Conservation (phyloP, 2,329 filamentous ascomycete species). For the Paraphoma chrysanthemicola region DNA sequence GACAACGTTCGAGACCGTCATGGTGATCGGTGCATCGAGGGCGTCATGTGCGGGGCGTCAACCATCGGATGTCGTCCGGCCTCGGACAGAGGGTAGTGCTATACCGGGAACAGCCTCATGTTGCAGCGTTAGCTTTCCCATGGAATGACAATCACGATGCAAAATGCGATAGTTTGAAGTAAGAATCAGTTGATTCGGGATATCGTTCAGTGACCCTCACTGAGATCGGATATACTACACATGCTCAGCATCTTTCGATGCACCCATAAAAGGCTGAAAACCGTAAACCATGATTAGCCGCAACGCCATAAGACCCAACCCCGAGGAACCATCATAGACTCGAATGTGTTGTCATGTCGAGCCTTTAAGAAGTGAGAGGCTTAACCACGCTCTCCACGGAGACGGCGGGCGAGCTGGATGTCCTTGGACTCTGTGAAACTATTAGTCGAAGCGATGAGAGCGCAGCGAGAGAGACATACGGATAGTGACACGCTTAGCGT, state of each 20-base stretch:
- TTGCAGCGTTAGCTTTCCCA: too few species aligned
- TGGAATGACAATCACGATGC: slow-evolving; percentile 4
- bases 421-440: slow-evolving; percentile 80
- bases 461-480: slow-evolving; percentile 35
- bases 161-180: slow-evolving; percentile 17
- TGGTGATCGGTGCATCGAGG: neutral
- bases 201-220: slow-evolving; percentile 44
- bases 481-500: slow-evolving; percentile 99
- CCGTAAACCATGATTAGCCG: slow-evolving; percentile 45
- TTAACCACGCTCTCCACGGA: slow-evolving; percentile 63
- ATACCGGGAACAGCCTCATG: too few species aligned
- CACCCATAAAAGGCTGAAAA: slow-evolving; percentile 45
- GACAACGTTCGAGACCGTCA: neutral
- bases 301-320: slow-evolving; percentile 44
- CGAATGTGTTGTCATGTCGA: slow-evolving; percentile 34
- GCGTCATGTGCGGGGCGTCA: slow-evolving; percentile 17
- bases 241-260: slow-evolving; percentile 45
- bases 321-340: slow-evolving; percentile 32
- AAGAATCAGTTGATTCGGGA: slow-evolving; percentile 40
- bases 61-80: neutral
- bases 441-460: slow-evolving; percentile 23
- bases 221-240: slow-evolving; percentile 50
- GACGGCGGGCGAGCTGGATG: slow-evolving; percentile 81
- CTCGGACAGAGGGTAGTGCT: neutral
- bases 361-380: slow-evolving; percentile 28